Base-by-base conservation (phyloP, 2,329 filamentous ascomycete genomes). In the Camptophora hylomeconis region DNA sequence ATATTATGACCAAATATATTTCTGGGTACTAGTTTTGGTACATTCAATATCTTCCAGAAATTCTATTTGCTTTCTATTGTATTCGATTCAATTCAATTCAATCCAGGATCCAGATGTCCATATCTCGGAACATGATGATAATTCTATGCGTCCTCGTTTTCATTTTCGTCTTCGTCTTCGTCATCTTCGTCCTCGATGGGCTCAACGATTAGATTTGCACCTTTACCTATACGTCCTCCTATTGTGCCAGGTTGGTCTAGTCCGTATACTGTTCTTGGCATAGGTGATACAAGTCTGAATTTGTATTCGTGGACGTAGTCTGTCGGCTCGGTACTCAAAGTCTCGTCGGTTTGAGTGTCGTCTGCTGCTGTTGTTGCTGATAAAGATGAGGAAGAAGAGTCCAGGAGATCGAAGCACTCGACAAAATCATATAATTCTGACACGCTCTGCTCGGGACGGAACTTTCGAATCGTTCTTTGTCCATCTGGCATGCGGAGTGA, bases 351-450 rank as follows among this genome's bases (percentile, higher is more conserved):
- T 44, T 26, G 28, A 39, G 19, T 41, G 39, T 17, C 32, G 5
- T 46, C 39, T 43, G 47, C 26, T 39, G 41, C 17, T 36, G 46
- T 9, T 29, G 35, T 9, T 13, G 48, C 52, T 2, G n/a, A n/a
- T n/a, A n/a, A n/a, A n/a, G n/a, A n/a, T n/a, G n/a, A n/a, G n/a
- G n/a, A n/a, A n/a, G n/a, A n/a, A n/a, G 56, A 54, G 19, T 67
- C 54, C 3, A 84, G 44, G 5, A 78, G 44, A 29, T 82, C 75
- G 50, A 84, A 77, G 56, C 87, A 95, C 49, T 98, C 89, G 2
- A 95, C 84, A 56, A 92, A 94, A 0, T 87, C 89, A 53, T 95
- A 95, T 5, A 98, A 58, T 46, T 94, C 84, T 50, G 95, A 87
- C 20, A 95, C 61, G 2, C 69, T 65, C 0, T 80, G 72, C n/a